Base-by-base conservation (phyloP, 2,329 filamentous ascomycete genomes). In the Fusarium denticulatum region DNA sequence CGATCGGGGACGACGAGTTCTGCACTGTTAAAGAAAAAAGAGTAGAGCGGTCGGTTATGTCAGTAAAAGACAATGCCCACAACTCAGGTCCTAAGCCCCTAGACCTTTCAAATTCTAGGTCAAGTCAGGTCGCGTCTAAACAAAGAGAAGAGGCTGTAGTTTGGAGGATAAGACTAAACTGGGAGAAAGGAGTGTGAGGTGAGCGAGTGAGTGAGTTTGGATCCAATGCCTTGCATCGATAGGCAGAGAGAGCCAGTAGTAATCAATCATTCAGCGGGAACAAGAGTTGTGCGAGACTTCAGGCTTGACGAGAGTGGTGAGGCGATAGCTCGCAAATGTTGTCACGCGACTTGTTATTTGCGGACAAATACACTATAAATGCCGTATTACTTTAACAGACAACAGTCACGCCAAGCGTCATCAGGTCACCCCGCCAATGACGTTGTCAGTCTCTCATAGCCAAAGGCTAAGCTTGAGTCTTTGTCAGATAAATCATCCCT, bases 361-460 rank as follows among this genome's bases (percentile, higher is more conserved):
- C 9, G 1, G 9, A 2, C 14, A 1, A 2, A 24, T 10, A 0
- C 20, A 13, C 12, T 18, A 18, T 7, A 13, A 28, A 28, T 6
- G 8, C 18, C 24, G 72, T 74, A 72, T 37, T 30, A 5, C 22
- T 46, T 60, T 74, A 74, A 60, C 72, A 14, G 22, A 15, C 36
- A 40, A n/a, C 40, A 69, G 39, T 46, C 49, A 60, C 64, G 40
- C 24, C 24, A 58, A 69, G 60, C 72, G 72, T 74, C 72, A 74
- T 74, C 72, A 52, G 66, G 69, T 77, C 77, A 76, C 77, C 77
- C 77, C 77, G 75, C 77, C 77, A 79, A 79, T 79, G 77, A 79
- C 77, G 77, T 78, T 79, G 64, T 70, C 45, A 39, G 67, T 64
- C 64, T 74, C 50, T 67, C 62, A 67, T 57, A 52, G 34, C 40